Conservation (phyloP, 1,284 basidiomycete genomes). For the Cystobasidiaceae sp. region DNA sequence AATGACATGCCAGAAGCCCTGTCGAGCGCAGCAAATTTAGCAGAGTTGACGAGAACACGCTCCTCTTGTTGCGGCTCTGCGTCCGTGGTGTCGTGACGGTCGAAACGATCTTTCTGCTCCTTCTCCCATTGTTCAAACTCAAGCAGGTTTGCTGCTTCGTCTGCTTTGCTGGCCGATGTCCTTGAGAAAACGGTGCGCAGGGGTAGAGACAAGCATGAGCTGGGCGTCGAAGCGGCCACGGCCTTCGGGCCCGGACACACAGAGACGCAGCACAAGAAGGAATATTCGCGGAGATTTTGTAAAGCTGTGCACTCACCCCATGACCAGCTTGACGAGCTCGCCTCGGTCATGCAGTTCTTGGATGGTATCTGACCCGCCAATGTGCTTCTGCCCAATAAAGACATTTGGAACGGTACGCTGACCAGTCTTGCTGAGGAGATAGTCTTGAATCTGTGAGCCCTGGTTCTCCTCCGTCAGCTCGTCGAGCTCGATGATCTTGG, state of each 20-base stretch:
- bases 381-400: slow-evolving; percentile 47
- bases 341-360: slow-evolving; percentile 28
- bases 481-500: slow-evolving; percentile 48
- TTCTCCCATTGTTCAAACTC: not conserved
- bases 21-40: slow-evolving; percentile 23
- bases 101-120: not conserved
- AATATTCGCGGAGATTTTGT: not conserved
- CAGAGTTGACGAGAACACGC: slow-evolving; percentile 7
- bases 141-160: not conserved
- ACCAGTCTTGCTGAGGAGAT: slow-evolving; percentile 48
- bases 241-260: too few relatives aligned
- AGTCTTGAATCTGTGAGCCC: slow-evolving; percentile 41
- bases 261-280: not conserved
- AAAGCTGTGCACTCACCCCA: slow-evolving; percentile 1
- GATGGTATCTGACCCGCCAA: slow-evolving; percentile 46
- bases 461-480: slow-evolving; percentile 40
- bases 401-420: slow-evolving; percentile 50
- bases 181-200: too few relatives aligned
- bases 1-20: slow-evolving; percentile 26
- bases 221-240: too few relatives aligned
- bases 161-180: not conserved
- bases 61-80: not conserved
- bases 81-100: not conserved
- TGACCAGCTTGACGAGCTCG: slow-evolving; percentile 10
- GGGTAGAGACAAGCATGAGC: too few relatives aligned